Percentiles rank a stretch among this genome's conserved stretches.
phyloP scores from a whole-genome alignment of 208 protist species.

The Baffinella frigidus region DNA sequence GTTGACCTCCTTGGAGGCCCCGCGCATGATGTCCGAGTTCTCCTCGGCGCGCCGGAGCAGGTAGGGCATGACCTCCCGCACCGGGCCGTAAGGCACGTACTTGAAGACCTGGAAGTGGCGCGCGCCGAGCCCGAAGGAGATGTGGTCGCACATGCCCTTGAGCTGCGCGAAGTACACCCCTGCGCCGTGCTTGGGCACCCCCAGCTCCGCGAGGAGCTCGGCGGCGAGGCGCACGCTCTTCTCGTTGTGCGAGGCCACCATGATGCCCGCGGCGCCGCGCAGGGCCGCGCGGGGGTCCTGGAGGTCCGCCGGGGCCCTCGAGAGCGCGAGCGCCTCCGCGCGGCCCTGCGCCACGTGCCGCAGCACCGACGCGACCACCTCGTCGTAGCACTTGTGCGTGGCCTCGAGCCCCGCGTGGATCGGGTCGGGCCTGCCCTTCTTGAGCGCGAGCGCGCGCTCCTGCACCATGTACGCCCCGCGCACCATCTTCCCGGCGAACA shows the following conservation, averaged over 20 bases:
- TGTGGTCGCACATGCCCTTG: slow-evolving; percentile 86
- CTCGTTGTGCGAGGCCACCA: slow-evolving; percentile 89
- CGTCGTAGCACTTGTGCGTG: slow-evolving; percentile 87
- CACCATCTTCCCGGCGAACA: slow-evolving; percentile 91
- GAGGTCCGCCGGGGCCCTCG: slow-evolving; percentile 43
- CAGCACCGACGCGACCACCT: slow-evolving; percentile 74
- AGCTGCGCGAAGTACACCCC: slow-evolving; percentile 89
- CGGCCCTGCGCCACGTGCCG: background rate
- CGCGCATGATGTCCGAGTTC: slow-evolving; percentile 77
- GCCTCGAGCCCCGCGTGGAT: slow-evolving; percentile 76
- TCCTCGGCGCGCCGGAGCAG: slow-evolving; percentile 89
- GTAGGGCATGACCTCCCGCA: slow-evolving; percentile 91
- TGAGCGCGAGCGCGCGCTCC: background rate
- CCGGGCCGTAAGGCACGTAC: slow-evolving; percentile 94
- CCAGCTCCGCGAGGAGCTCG: slow-evolving; percentile 75
- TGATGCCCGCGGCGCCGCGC: slow-evolving; percentile 77
- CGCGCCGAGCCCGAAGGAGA: slow-evolving; percentile 86
- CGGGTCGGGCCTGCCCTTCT: slow-evolving; percentile 82
- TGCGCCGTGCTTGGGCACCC: slow-evolving; percentile 13
- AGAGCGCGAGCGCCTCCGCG: slow-evolving; percentile 34
- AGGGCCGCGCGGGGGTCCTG: background rate
- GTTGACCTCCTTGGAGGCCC: slow-evolving; percentile 6
- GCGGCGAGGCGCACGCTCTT: slow-evolving; percentile 80
- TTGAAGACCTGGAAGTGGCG: slow-evolving; percentile 77
- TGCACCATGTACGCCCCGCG: slow-evolving; percentile 85